phyloP scores from a whole-genome alignment of 768 basidiomycete species.

The Tylopilus vinaceipallidus region DNA sequence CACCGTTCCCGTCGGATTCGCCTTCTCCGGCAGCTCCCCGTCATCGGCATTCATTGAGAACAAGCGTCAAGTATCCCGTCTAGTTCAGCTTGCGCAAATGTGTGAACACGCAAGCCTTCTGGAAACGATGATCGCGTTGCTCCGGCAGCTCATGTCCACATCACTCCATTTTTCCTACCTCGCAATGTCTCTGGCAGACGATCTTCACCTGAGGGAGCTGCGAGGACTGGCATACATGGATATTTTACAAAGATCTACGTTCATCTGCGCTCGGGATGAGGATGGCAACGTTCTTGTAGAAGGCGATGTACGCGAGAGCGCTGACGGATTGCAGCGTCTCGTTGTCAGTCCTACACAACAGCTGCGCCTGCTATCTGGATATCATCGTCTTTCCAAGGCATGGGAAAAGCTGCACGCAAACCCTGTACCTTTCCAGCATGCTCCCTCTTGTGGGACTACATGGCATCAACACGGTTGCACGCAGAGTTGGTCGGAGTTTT shows the following conservation, averaged over 20 bases:
- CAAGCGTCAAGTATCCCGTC: constrained; percentile 52
- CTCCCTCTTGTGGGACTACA: constrained; percentile 57
- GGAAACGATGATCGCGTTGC: constrained; percentile 54
- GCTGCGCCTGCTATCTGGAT: constrained; percentile 65
- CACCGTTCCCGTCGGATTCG: constrained; percentile 34
- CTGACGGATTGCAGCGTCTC: constrained; percentile 44
- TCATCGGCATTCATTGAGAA: constrained; percentile 37
- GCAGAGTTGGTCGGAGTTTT: constrained; percentile 75
- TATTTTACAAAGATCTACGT: constrained; percentile 62
- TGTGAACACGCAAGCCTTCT: constrained; percentile 63
- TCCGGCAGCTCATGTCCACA: constrained; percentile 58
- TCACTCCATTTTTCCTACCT: constrained; percentile 69
- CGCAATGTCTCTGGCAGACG: constrained; percentile 72
- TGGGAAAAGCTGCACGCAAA: constrained; percentile 63
- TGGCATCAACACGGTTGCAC: constrained; percentile 75
- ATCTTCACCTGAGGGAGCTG: constrained; percentile 57
- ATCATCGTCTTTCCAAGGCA: constrained; percentile 60
- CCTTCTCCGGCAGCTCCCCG: constrained; percentile 26
- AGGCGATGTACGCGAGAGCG: constrained; percentile 31
- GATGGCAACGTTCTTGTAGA: constrained; percentile 20
- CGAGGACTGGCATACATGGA: constrained; percentile 69
- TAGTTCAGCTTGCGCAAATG: constrained; percentile 64
- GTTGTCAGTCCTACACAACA: constrained; percentile 58
- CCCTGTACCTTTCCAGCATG: constrained; percentile 65
- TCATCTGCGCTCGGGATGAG: constrained; percentile 18